Percentiles rank a stretch among this genome's conserved stretches.
Conservation (phyloP, 192 early-diverging fungal species). For the Coemansia sp. region DNA sequence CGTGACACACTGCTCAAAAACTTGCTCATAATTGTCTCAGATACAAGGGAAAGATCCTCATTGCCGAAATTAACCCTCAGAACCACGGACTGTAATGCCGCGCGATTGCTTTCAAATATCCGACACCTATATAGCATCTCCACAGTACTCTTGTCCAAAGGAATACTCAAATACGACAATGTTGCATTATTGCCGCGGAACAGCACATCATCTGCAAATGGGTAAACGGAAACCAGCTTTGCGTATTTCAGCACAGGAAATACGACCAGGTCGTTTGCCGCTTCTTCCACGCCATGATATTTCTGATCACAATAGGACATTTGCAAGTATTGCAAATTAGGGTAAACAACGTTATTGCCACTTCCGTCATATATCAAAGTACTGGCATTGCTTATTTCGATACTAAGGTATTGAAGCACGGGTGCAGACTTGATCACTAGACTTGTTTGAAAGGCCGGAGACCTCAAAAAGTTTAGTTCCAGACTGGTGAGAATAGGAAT, state of each 20-base stretch:
- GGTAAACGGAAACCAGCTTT: neutral
- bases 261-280: neutral
- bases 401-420: neutral
- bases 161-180: neutral
- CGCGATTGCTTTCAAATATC: neutral
- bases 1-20: neutral
- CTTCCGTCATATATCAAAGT: neutral
- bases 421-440: neutral
- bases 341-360: neutral
- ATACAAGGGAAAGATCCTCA: neutral
- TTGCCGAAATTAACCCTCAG: neutral
- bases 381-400: neutral
- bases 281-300: neutral
- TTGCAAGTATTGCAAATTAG: conserved; percentile 4
- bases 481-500: neutral
- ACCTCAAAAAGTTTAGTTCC: neutral
- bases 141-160: neutral
- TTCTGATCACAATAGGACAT: neutral
- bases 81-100: neutral
- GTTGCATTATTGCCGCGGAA: conserved; percentile 10
- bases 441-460: neutral
- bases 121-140: neutral
- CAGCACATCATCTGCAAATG: conserved; percentile 9
- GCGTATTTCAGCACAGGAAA: neutral
- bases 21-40: neutral